Evolutionary conservation across 2,329 filamentous ascomycete genomes (phyloP).

Genomic region (Aureobasidium sp.): DNA sequence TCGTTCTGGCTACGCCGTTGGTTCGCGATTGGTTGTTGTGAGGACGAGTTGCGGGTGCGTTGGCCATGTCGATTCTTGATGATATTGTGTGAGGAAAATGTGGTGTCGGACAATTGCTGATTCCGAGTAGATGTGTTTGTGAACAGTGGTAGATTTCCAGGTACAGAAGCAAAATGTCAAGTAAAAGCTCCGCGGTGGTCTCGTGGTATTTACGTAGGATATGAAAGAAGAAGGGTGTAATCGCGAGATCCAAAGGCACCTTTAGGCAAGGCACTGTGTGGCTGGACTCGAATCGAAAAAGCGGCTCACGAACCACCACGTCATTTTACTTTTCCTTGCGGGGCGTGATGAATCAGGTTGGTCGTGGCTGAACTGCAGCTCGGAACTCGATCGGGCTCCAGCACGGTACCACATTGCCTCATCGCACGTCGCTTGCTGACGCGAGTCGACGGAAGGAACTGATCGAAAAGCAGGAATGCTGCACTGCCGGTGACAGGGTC

Average conservation of each 20-base stretch:
- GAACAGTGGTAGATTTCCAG: neutral
- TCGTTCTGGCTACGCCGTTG: constrained; percentile 7
- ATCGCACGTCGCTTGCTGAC: constrained; percentile 10
- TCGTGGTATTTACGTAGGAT: neutral
- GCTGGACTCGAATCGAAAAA: constrained; percentile 1
- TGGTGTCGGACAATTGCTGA: neutral
- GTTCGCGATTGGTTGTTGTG: constrained; percentile 7
- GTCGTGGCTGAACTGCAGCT: constrained; percentile 3
- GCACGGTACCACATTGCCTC: constrained; percentile 10
- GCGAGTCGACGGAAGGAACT: constrained; percentile 1
- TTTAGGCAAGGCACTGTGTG: neutral
- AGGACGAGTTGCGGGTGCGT: constrained; percentile 6
- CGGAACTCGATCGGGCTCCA: neutral
- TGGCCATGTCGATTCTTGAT: constrained; percentile 3
- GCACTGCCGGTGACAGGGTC: neutral
- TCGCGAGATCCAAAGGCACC: constrained; percentile 7
- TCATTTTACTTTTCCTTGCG: constrained; percentile 6
- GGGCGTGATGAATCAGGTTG: constrained; percentile 2
- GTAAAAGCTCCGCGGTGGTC: neutral
- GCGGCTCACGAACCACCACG: neutral
- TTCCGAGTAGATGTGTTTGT: neutral
- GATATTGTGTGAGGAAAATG: neutral
- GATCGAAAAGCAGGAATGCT: constrained; percentile 3
- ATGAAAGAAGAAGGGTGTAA: neutral
- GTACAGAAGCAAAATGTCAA: neutral